A percentile compares a stretch with the other conserved stretches of the same genome.
Conservation (phyloP, 75 land plant genomes). For the Larix kaempferi region DNA sequence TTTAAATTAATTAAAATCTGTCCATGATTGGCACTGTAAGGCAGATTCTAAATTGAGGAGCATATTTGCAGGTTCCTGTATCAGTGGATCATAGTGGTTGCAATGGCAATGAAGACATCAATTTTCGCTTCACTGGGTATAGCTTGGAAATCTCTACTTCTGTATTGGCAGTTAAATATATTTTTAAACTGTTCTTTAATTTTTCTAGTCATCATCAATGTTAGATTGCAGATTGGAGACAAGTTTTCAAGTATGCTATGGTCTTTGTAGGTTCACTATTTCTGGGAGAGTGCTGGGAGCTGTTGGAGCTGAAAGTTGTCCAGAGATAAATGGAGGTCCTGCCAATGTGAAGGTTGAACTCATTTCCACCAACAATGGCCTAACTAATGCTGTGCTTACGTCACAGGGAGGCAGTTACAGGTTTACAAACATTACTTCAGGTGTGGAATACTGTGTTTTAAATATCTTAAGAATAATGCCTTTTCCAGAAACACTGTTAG, state of each 20-base stretch:
- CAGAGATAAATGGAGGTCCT: conserved; percentile 67
- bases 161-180: neutral
- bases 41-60: neutral
- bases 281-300: conserved; percentile 83
- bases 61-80: conserved; percentile 62
- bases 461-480: neutral
- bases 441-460: conserved; percentile 20
- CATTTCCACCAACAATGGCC: conserved; percentile 32
- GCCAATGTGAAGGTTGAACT: conserved; percentile 69
- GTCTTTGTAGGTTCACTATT: conserved; percentile 60
- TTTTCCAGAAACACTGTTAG: neutral
- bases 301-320: conserved; percentile 85
- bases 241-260: neutral
- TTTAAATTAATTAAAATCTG: neutral
- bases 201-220: conserved; percentile 4
- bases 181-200: neutral
- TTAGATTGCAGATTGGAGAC: neutral
- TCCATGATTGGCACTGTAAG: neutral
- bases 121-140: conserved; percentile 89
- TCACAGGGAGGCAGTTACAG: conserved; percentile 48
- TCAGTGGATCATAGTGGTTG: conserved; percentile 82
- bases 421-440: conserved; percentile 77
- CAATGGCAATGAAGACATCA: conserved; percentile 90
- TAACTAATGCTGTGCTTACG: conserved; percentile 47
- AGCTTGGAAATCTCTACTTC: conserved; percentile 6